phyloP scores from a whole-genome alignment of 176 grass and related monocot species.

The Cenchrus purpureus region DNA sequence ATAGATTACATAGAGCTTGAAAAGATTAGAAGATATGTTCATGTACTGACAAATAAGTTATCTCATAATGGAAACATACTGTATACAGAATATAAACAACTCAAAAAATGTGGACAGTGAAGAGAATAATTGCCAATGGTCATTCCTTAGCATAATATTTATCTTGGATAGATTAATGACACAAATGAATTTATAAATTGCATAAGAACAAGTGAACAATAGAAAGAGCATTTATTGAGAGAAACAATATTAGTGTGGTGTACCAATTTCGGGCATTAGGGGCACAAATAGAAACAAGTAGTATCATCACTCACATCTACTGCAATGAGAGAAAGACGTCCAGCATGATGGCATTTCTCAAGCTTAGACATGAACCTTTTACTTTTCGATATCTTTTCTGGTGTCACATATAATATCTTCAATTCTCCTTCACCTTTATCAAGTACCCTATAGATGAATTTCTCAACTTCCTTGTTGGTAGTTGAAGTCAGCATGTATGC shows the following conservation, averaged over 20 bases:
- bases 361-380: slow-evolving; percentile 99
- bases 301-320: slow-evolving; percentile 82
- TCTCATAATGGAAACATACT: slow-evolving; percentile 5
- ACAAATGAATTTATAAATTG: not conserved
- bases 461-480: slow-evolving; percentile 83
- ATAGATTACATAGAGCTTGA: slow-evolving; percentile 14
- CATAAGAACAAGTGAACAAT: not conserved
- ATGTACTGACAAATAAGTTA: not conserved
- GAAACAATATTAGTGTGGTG: not conserved
- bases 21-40: slow-evolving; percentile 10
- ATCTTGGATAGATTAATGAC: not conserved
- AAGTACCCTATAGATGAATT: slow-evolving; percentile 82
- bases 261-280: not conserved
- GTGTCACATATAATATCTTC: slow-evolving; percentile 96
- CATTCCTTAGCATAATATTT: not conserved
- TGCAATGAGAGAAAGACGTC: slow-evolving; percentile 86
- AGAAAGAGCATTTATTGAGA: not conserved
- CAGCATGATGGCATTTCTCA: slow-evolving; percentile 92
- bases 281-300: slow-evolving; percentile 2
- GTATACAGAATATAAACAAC: slow-evolving; percentile 18
- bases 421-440: slow-evolving; percentile 85
- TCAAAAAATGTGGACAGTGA: slow-evolving; percentile 19
- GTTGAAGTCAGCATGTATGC: slow-evolving; percentile 90
- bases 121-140: not conserved
- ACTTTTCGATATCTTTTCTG: slow-evolving; percentile 97